Evolutionary conservation across 805 yeast genomes (phyloP), one percentile per base, ranked within the genome.

Genomic region (Kodamaea leandrae): DNA sequence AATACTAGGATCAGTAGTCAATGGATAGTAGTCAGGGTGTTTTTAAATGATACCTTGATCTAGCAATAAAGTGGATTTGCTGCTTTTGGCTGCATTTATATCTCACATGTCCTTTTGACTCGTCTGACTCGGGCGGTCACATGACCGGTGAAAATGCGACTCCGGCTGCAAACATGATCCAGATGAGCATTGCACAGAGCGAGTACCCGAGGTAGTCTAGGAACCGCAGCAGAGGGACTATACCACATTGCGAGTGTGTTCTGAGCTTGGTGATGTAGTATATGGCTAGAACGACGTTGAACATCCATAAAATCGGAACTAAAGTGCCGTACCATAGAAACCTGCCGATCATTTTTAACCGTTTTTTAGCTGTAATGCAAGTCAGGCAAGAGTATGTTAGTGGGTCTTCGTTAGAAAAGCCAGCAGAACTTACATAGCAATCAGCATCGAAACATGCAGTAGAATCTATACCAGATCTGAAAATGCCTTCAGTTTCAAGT

Each of bases 151-250:
- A 15, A 18, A 13, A 14, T 12, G 28, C 33, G 6, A 20, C 26
- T 10, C 16, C 25, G 39, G 34, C 28, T 36, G 39, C 39, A 36
- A 36, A 38, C 23, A 38, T 24, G 25, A 14, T 5, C 36, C 36
- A 38, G 25, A 30, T 30, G 32, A 19, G 10, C 16, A 24, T 14
- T 6, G 35, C 41, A 5, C 32, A 36, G 10, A 32, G 12, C 9
- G 36, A 25, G 32, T 38, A 38, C 26, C 27, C 28, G 15, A 25
- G 7, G 32, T 23, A 15, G 32, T 28, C 28, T 10, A 20, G n/a
- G 15, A 19, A 6, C 6, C 9, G 6, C 9, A 7, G 24, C 9
- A 7, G 6, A 7, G 9, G 24, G 24, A 9, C 9, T 9, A 21
- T 21, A 9, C 9, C 9, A 21, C 9, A 21, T 7, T 7, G 24